Evolutionary conservation across 208 protist genomes (phyloP).

Genomic region (Crithidia bombi): DNA sequence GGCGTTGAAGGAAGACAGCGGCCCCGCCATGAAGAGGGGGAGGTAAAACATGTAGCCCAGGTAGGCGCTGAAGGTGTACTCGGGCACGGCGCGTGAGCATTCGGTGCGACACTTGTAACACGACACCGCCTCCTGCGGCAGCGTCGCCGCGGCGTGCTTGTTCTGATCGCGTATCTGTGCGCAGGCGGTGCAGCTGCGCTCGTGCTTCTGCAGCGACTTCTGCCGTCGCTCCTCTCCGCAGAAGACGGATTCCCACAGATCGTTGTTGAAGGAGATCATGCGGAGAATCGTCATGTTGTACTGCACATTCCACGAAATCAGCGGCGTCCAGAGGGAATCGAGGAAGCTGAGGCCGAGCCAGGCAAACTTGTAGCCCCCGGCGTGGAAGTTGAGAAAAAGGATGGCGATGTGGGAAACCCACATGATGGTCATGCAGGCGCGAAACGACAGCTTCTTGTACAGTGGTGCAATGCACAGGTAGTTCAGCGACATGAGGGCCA

Average conservation of each 20-base stretch:
- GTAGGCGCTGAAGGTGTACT: conserved; percentile 70
- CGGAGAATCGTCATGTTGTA: conserved; percentile 58
- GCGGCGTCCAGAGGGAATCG: conserved; percentile 21
- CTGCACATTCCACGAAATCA: conserved; percentile 61
- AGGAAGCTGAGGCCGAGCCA: conserved; percentile 53
- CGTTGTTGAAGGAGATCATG: conserved; percentile 78
- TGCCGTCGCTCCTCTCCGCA: conserved; percentile 11
- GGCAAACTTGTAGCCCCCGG: conserved; percentile 42
- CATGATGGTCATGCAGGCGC: conserved; percentile 48
- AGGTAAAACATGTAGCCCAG: conserved; percentile 87
- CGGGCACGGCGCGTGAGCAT: conserved; percentile 33
- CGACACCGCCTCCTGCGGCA: conserved; percentile 25
- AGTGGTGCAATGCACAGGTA: conserved; percentile 46
- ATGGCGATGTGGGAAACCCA: conserved; percentile 49
- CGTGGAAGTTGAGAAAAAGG: conserved; percentile 53
- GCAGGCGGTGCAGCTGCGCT: conserved; percentile 43
- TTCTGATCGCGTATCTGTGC: conserved; percentile 44
- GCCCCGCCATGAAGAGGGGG: conserved; percentile 89
- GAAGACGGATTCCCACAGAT: conserved; percentile 45
- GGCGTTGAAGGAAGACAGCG: conserved; percentile 86
- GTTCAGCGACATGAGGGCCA: conserved; percentile 57
- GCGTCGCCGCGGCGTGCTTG: neutral
- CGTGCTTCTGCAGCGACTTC: conserved; percentile 27
- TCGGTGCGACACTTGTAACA: conserved; percentile 64
- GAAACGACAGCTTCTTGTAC: conserved; percentile 47